These are phyloP conservation scores for Leccinellum luteum DNA, from an alignment of 768 basidiomycete genomes.

Conservation along the genomic window DNA sequence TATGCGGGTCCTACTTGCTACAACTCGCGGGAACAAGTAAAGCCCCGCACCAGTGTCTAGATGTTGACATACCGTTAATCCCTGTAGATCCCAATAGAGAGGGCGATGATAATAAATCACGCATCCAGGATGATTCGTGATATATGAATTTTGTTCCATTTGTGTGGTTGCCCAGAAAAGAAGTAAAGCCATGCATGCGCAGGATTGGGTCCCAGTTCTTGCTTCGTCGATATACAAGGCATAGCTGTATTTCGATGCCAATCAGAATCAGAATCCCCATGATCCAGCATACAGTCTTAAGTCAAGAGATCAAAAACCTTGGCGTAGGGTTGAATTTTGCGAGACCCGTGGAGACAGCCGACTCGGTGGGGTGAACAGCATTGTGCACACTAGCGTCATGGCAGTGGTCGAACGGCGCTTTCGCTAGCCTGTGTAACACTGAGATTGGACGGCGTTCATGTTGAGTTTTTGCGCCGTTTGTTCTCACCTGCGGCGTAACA, in stretches of 20 bases:
- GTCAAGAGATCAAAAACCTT: background rate
- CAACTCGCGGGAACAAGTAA: background rate
- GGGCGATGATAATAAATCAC: background rate
- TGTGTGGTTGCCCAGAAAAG: background rate
- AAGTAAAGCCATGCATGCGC: background rate
- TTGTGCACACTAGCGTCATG: background rate
- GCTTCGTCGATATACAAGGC: background rate
- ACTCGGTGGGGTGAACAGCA: background rate
- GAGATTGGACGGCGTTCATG: background rate
- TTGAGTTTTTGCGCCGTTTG: background rate
- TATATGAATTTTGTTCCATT: background rate
- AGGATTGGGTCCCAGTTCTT: background rate
- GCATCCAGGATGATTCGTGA: background rate
- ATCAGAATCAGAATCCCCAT: background rate
- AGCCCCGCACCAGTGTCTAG: background rate
- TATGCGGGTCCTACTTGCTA: background rate
- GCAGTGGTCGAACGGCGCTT: background rate
- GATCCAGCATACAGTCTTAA: background rate
- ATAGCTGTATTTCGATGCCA: background rate
- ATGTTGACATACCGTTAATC: background rate
- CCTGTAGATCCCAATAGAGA: background rate
- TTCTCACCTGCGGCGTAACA: too few species aligned
- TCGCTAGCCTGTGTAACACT: background rate
- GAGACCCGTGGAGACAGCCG: background rate
- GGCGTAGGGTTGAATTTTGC: background rate